These are phyloP conservation scores for Candida anglica DNA, from an alignment of 805 yeast species.

Conservation along the genomic window DNA sequence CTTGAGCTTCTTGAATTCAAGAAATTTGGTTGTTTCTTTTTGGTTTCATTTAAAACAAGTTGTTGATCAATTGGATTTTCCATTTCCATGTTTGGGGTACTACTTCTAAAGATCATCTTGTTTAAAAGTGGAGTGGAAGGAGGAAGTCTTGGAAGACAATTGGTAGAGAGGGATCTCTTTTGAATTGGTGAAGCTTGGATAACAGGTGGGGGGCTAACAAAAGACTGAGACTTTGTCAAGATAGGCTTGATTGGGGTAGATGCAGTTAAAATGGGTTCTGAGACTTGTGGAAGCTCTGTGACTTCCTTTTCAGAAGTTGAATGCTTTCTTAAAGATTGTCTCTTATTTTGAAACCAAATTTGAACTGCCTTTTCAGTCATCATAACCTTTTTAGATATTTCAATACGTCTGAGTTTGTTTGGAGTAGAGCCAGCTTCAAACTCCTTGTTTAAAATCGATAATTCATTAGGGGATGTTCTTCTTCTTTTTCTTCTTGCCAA, in stretches of 20 bases:
- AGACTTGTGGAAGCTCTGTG: constrained; percentile 40
- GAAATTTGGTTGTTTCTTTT: constrained; percentile 29
- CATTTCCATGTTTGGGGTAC: neutral
- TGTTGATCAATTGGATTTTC: neutral
- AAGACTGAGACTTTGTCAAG: constrained; percentile 18
- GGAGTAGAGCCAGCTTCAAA: constrained; percentile 80
- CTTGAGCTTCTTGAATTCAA: constrained; percentile 24
- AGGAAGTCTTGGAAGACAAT: constrained; percentile 3
- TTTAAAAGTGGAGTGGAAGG: neutral
- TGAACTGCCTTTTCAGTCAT: constrained; percentile 99
- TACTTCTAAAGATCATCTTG: constrained; percentile 1
- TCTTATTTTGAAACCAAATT: constrained; percentile 96
- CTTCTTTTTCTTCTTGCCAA: constrained; percentile 92
- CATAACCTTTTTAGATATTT: constrained; percentile 74
- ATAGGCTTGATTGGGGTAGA: constrained; percentile 22
- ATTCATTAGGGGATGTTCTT: constrained; percentile 87
- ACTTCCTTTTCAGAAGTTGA: constrained; percentile 33
- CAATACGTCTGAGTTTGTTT: constrained; percentile 66
- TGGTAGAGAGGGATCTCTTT: constrained; percentile 15
- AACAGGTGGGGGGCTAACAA: constrained; percentile 11
- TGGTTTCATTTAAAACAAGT: constrained; percentile 22
- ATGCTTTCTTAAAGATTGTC: constrained; percentile 73
- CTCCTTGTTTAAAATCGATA: constrained; percentile 75
- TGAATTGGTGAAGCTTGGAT: constrained; percentile 15
- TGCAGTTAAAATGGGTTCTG: constrained; percentile 12